Evolutionary conservation across 163 green algal genomes (phyloP).

Genomic region (Scenedesmus sp.): DNA sequence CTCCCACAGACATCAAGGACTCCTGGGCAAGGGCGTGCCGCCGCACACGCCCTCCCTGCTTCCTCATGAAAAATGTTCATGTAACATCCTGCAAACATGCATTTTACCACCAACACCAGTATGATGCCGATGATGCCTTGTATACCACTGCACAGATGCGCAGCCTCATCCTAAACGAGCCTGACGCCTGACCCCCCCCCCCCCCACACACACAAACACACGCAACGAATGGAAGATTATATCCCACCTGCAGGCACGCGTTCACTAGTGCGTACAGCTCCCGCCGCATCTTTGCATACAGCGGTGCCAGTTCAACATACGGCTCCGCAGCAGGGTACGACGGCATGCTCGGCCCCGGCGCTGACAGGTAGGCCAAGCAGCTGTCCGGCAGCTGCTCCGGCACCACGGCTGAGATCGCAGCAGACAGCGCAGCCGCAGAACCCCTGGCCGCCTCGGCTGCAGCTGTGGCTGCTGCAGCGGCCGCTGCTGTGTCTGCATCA

Average conservation of each 20-base stretch:
- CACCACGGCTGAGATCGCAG: background rate
- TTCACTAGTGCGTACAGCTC: constrained; percentile 74
- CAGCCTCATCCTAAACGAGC: background rate
- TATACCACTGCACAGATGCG: too few relatives aligned
- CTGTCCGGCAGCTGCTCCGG: constrained; percentile 56
- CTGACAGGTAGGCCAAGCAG: constrained; percentile 50
- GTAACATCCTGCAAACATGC: too few relatives aligned
- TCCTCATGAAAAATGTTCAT: too few relatives aligned
- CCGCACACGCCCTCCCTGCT: too few relatives aligned
- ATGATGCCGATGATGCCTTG: too few relatives aligned
- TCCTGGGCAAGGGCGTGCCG: too few relatives aligned
- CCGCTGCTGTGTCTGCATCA: constrained; percentile 17
- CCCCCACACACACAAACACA: background rate
- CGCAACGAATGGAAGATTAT: too few relatives aligned
- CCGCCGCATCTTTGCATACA: constrained; percentile 75
- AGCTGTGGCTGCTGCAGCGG: constrained; percentile 28
- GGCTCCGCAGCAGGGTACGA: constrained; percentile 54
- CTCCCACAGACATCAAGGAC: too few relatives aligned
- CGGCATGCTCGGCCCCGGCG: constrained; percentile 1
- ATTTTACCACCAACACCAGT: too few relatives aligned
- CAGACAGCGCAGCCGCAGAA: constrained; percentile 13
- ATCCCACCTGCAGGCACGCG: constrained; percentile 57
- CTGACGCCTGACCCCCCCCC: background rate
- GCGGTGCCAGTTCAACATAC: constrained; percentile 75
- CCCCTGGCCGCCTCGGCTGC: background rate